Evolutionary conservation across 108 stramenopile species (phyloP), one percentile per base, ranked within the genome.

Genomic region (Skeletonema tropicum): DNA sequence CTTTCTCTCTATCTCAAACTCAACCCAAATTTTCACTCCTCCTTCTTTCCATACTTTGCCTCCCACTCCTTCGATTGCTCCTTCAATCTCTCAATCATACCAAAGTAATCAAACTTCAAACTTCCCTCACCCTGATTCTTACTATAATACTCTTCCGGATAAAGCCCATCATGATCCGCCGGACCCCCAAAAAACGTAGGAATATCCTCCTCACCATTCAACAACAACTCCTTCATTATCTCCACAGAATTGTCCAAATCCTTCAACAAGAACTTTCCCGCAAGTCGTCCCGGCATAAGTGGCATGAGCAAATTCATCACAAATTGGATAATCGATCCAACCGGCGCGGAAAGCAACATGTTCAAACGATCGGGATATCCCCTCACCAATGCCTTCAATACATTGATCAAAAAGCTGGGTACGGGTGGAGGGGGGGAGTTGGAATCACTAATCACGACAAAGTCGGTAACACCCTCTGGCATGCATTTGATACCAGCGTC

Each of bases 321-420:
- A 67, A 92, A 92, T 66, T 92, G 90, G 33, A 96, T 87, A 76
- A 96, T 89, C 60, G 84, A 85, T 15, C 86, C 87, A 7, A 93
- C 86, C 0, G 94, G 94, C 13, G 92, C 92, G n/a, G 92, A 89
- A 31, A 87, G 35, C 39, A 96, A 76, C 61, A 87, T 65, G 65
- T 92, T 79, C 65, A 96, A 68, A 33, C 94, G 83, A 80, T 96
- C 94, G 29, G 94, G 94, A 70, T 96, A 96, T 46, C 94, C 94
- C 10, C 83, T 66, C 11, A 96, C 92, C 33, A 96, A 70, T 9
- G 92, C 92, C 79, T 92, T 93, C 68, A 96, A 87, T 70, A 91
- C 81, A 52, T 89, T 89, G 65, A 95, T 90, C 87, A 95, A 81
- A 68, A 93, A 93, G 52, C 84, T 84, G 1, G 94, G 94, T 57